Evolutionary conservation across 768 basidiomycete genomes (phyloP), one percentile per base, ranked within the genome.

Genomic region (Mycena floridula): DNA sequence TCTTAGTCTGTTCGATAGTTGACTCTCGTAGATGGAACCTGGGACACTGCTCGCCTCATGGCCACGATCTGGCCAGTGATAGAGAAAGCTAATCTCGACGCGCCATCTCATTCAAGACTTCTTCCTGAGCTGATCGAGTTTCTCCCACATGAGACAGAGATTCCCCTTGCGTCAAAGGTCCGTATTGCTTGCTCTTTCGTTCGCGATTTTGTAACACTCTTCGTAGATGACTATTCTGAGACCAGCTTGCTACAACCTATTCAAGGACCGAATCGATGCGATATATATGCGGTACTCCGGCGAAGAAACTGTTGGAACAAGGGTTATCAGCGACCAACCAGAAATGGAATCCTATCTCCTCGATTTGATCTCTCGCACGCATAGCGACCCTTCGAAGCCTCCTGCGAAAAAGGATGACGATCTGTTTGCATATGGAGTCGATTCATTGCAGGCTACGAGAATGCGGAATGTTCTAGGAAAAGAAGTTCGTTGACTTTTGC

Each of bases 121-220:
- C 57, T 70, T 0, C 65, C 68, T 0, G 79, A 81, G 48, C 72
- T 74, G 54, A 56, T 81, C 21, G 67, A 69, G 15, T 61, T 79
- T 45, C 59, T 81, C 7, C 72, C 74, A 20, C 58, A 63, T 46
- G 70, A 60, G 2, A 76, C 74, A 0, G 51, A 61, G n/a, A 66
- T 80, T 22, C 78, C 76, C 0, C 54, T 67, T 47, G 73, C 77
- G 2, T 72, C 74, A 45, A 79, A 79, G 55, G n/a, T n/a, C n/a
- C n/a, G n/a, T n/a, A n/a, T n/a, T n/a, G n/a, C n/a, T n/a, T n/a
- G n/a, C n/a, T n/a, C n/a, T n/a, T n/a, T n/a, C n/a, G n/a, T n/a
- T n/a, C n/a, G n/a, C n/a, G n/a, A n/a, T n/a, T n/a, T n/a, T n/a
- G n/a, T n/a, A n/a, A n/a, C n/a, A n/a, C n/a, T n/a, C n/a, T n/a